These are phyloP conservation scores for Diplodia sapinea DNA, from an alignment of 2,329 filamentous ascomycete genomes.

Conservation along the genomic window DNA sequence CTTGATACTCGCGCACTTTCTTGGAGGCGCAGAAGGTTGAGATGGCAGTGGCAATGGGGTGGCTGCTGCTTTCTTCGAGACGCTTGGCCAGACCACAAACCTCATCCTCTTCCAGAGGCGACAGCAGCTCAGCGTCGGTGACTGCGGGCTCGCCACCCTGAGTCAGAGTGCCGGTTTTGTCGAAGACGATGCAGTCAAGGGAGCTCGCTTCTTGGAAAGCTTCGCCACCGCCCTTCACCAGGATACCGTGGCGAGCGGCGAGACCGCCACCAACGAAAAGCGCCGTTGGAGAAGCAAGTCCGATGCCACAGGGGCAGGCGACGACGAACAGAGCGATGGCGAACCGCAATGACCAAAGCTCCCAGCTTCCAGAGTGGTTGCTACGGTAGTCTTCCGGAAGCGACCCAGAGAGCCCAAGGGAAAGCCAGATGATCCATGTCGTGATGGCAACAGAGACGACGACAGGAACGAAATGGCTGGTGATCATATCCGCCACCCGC, in stretches of 20 bases:
- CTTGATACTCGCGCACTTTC: constrained; percentile 35
- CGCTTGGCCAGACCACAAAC: constrained; percentile 63
- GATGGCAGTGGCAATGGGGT: constrained; percentile 75
- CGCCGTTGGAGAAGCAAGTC: constrained; percentile 83
- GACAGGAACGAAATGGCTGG: constrained; percentile 76
- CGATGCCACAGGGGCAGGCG: constrained; percentile 83
- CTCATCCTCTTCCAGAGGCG: constrained; percentile 42
- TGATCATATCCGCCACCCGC: constrained; percentile 73
- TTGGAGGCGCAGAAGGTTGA: constrained; percentile 63
- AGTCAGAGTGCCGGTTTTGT: constrained; percentile 87
- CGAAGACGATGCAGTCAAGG: constrained; percentile 80
- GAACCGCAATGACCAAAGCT: constrained; percentile 78
- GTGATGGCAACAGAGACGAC: constrained; percentile 71
- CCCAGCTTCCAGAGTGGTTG: constrained; percentile 65
- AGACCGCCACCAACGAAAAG: constrained; percentile 81
- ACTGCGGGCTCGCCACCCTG: constrained; percentile 73
- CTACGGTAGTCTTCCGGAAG: constrained; percentile 65
- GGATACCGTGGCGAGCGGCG: constrained; percentile 78
- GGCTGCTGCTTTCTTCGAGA: constrained; percentile 74
- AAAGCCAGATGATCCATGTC: constrained; percentile 76
- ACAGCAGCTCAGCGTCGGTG: constrained; percentile 57
- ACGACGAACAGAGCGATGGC: constrained; percentile 88
- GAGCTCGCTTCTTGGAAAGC: constrained; percentile 84
- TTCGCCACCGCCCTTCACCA: constrained; percentile 83
- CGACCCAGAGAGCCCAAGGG: constrained; percentile 63